A percentile compares a stretch with the other conserved stretches of the same genome.
Conservation (phyloP, 2,329 filamentous ascomycete species). For the Metarhizium album region DNA sequence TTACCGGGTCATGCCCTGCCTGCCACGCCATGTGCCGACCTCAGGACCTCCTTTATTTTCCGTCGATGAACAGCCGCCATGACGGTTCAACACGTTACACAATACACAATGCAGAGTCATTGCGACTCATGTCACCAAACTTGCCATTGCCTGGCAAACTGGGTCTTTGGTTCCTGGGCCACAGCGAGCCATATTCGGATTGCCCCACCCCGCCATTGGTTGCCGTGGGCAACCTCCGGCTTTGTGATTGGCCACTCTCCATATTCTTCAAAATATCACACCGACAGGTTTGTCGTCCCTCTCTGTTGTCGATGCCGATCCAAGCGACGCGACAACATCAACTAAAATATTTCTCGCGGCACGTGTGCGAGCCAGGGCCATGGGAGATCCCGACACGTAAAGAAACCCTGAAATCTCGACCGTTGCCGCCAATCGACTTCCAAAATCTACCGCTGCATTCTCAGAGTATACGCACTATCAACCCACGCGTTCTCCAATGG, state of each 20-base stretch:
- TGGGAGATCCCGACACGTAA: constrained; percentile 30
- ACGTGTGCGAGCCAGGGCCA: constrained; percentile 20
- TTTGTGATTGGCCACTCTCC: constrained; percentile 19
- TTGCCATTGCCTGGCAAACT: background rate
- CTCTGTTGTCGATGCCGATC: constrained; percentile 7
- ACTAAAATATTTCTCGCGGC: constrained; percentile 14
- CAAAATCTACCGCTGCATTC: background rate
- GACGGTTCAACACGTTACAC: no score
- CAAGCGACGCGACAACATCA: constrained; percentile 23
- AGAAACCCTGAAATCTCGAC: constrained; percentile 7
- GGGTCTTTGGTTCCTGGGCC: no score
- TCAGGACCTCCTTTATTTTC: no score
- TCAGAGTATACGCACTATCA: constrained; percentile 6
- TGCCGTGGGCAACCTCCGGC: constrained; percentile 20
- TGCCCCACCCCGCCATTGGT: constrained; percentile 10
- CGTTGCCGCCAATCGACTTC: constrained; percentile 15
- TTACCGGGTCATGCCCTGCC: no score
- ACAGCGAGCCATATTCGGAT: background rate
- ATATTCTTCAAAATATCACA: constrained; percentile 17
- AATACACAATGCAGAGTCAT: no score
- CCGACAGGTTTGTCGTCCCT: constrained; percentile 3
- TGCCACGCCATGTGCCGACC: no score
- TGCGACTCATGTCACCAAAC: no score
- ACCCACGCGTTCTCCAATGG: constrained; percentile 27
- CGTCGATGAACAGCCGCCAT: no score